phyloP scores from a whole-genome alignment of 257 asterid species.

The Verbascum thapsus region DNA sequence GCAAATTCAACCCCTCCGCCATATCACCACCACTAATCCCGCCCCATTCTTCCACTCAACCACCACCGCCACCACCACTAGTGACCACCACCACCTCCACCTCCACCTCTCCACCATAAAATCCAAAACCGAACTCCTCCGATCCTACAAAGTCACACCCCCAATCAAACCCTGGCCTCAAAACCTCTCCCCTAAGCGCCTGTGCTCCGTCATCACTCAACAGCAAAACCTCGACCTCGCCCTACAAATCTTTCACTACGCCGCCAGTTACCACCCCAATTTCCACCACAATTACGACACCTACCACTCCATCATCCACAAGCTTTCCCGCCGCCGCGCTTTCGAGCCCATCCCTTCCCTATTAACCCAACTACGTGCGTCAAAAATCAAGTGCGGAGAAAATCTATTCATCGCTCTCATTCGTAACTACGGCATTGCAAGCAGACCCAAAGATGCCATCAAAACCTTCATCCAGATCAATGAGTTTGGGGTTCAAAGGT shows the following conservation, averaged over 20 bases:
- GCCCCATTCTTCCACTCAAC: conserved; percentile 11
- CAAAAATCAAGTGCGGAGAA: conserved; percentile 61
- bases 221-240: conserved; percentile 79
- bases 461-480: conserved; percentile 56
- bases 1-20: conserved; percentile 33
- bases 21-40: conserved; percentile 26
- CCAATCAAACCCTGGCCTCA: conserved; percentile 94
- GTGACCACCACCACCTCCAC: conserved; percentile 22
- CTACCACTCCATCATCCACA: conserved; percentile 69
- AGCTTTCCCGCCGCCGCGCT: conserved; percentile 68
- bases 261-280: conserved; percentile 65
- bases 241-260: conserved; percentile 76
- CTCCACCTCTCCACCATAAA: conserved; percentile 53
- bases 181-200: conserved; percentile 60
- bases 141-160: conserved; percentile 69
- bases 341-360: conserved; percentile 63
- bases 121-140: conserved; percentile 63
- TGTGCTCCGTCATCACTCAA: conserved; percentile 54
- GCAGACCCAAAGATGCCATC: conserved; percentile 75
- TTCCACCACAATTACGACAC: conserved; percentile 71
- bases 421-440: conserved; percentile 73
- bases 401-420: conserved; percentile 63
- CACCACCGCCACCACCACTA: conserved; percentile 38
- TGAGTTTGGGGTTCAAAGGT: conserved; percentile 61
- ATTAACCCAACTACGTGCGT: conserved; percentile 46